Percentiles rank a stretch among this genome's conserved stretches.
These are phyloP conservation scores for Colletotrichum viniferum DNA, from an alignment of 2,329 filamentous ascomycete genomes.

Conservation along the genomic window DNA sequence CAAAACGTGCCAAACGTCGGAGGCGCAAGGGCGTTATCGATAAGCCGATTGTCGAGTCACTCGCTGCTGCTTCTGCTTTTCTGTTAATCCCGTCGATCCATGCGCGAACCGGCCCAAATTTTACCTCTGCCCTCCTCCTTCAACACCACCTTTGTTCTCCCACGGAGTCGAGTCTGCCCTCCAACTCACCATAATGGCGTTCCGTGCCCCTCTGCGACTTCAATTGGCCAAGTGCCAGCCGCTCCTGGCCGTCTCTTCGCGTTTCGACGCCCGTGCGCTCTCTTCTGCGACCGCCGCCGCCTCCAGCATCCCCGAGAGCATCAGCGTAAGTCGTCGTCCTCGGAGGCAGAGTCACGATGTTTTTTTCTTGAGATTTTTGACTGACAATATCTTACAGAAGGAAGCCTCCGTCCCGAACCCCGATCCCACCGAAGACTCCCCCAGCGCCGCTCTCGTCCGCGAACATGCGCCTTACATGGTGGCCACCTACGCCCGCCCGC, in stretches of 20 bases:
- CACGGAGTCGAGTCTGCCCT: not conserved
- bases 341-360: not conserved
- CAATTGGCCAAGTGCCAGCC: conserved; percentile 35
- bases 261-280: conserved; percentile 32
- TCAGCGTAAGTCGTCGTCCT: conserved; percentile 31
- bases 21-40: conserved; percentile 10
- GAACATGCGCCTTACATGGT: conserved; percentile 90
- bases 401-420: conserved; percentile 60
- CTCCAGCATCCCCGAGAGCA: conserved; percentile 39
- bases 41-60: conserved; percentile 14
- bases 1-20: not conserved
- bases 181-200: conserved; percentile 37
- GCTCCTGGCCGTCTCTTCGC: conserved; percentile 24
- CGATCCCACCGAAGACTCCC: conserved; percentile 75
- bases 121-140: not conserved
- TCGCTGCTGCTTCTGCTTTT: not conserved
- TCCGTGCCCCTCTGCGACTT: conserved; percentile 42
- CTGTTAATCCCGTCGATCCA: not conserved
- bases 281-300: conserved; percentile 39
- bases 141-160: not conserved
- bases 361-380: not conserved
- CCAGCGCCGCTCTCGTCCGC: conserved; percentile 75
- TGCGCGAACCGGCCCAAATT: conserved; percentile 16
- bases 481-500: conserved; percentile 88
- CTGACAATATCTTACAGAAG: conserved; percentile 23